Conservation (phyloP, 2,329 filamentous ascomycete genomes). For the Arthrobotrys megalospora region DNA sequence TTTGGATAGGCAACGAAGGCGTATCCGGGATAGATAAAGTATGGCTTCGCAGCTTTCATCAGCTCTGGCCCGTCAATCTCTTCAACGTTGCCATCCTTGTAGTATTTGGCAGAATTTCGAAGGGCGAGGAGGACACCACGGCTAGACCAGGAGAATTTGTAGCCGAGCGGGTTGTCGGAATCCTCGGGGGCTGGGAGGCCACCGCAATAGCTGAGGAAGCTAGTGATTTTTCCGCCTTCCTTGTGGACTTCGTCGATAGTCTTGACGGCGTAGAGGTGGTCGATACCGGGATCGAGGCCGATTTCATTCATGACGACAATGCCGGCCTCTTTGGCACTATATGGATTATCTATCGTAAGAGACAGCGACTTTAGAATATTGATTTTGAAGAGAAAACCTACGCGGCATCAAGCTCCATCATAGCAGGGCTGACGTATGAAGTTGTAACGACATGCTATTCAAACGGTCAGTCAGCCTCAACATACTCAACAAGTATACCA, state of each 20-base stretch:
- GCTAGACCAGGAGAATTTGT: conserved; percentile 88
- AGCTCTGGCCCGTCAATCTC: conserved; percentile 75
- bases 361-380: background rate
- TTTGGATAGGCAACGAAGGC: conserved; percentile 94
- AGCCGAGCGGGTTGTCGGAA: conserved; percentile 90
- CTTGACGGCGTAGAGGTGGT: conserved; percentile 85
- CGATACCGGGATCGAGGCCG: conserved; percentile 80
- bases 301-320: conserved; percentile 99
- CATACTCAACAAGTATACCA: background rate
- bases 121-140: conserved; percentile 90
- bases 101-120: conserved; percentile 86
- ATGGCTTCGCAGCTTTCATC: conserved; percentile 90
- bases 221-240: conserved; percentile 85
- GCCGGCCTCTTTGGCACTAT: conserved; percentile 84
- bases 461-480: background rate
- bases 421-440: conserved; percentile 90
- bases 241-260: conserved; percentile 90
- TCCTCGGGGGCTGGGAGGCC: conserved; percentile 80
- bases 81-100: conserved; percentile 78
- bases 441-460: conserved; percentile 87
- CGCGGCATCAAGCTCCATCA: conserved; percentile 84
- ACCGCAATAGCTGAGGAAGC: conserved; percentile 88
- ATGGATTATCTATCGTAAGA: background rate
- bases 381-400: conserved; percentile 12
- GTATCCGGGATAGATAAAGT: conserved; percentile 90